These are phyloP conservation scores for Letharia lupina DNA, from an alignment of 495 filamentous ascomycete species.

Conservation along the genomic window DNA sequence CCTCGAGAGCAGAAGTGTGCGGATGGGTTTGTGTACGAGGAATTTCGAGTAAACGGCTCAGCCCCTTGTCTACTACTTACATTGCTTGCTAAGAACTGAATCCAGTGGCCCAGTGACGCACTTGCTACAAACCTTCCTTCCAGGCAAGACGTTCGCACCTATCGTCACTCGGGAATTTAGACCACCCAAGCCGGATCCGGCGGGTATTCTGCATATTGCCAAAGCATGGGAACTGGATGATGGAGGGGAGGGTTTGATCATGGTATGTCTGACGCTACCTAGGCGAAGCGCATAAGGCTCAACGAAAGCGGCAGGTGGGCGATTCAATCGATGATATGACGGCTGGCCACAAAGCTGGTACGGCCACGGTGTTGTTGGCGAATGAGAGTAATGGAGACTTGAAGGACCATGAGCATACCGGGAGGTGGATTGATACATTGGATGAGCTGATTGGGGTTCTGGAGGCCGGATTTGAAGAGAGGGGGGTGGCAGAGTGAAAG, in stretches of 20 bases:
- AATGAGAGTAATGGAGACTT: conserved; percentile 73
- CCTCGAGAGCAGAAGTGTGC: conserved; percentile 54
- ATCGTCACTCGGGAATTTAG: conserved; percentile 80
- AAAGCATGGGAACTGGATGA: conserved; percentile 58
- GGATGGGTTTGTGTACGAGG: conserved; percentile 82
- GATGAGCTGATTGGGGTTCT: conserved; percentile 64
- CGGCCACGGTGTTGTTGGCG: conserved; percentile 78
- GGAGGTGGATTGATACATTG: conserved; percentile 54
- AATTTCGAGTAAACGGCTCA: conserved; percentile 66
- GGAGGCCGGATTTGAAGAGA: conserved; percentile 25
- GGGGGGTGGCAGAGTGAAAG: not conserved
- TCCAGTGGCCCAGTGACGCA: conserved; percentile 54
- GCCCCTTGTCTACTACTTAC: not conserved
- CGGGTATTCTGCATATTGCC: conserved; percentile 79
- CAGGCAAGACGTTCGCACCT: conserved; percentile 58
- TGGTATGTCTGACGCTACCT: conserved; percentile 33
- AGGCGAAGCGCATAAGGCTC: conserved; percentile 1
- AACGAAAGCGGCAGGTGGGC: conserved; percentile 50
- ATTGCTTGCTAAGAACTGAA: not conserved
- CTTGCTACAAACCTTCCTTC: conserved; percentile 66
- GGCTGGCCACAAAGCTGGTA: conserved; percentile 73
- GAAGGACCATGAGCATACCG: conserved; percentile 68
- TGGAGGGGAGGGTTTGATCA: conserved; percentile 44
- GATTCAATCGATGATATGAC: conserved; percentile 94
- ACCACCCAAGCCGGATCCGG: conserved; percentile 82